Conservation (phyloP, 306 rosid species). For the Inga laurina region DNA sequence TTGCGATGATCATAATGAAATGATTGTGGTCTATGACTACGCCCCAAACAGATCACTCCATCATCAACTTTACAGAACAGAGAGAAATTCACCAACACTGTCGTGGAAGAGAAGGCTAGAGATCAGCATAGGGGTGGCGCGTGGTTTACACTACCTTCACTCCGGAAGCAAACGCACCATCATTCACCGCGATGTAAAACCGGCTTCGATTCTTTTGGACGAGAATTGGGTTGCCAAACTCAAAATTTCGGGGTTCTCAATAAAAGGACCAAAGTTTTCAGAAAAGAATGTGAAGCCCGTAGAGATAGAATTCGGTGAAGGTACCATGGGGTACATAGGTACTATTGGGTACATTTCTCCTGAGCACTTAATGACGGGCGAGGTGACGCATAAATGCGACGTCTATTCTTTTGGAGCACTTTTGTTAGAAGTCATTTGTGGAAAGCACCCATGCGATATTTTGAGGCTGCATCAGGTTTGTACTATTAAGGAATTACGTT, state of each 20-base stretch:
- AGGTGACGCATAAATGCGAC: conserved; percentile 24
- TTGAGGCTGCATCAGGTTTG: too few relatives aligned
- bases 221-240: not conserved
- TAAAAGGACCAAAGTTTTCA: not conserved
- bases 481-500: not conserved
- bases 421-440: conserved; percentile 30
- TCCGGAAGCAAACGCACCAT: not conserved
- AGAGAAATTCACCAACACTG: not conserved
- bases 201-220: not conserved
- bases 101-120: conserved; percentile 18
- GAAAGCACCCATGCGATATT: not conserved
- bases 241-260: not conserved
- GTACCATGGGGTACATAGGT: not conserved
- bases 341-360: conserved; percentile 40
- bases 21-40: not conserved
- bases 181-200: not conserved
- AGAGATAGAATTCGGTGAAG: too few relatives aligned
- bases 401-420: conserved; percentile 37
- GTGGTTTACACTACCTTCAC: not conserved
- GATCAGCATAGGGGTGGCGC: conserved; percentile 3
- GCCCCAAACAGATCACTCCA: not conserved
- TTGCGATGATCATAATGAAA: not conserved
- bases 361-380: not conserved
- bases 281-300: not conserved
- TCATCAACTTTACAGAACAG: not conserved